A percentile compares a stretch with the other conserved stretches of the same genome.
Evolutionary conservation across 2,329 filamentous ascomycete species (phyloP).

Genomic region (Neofusicoccum kwambonambiense): DNA sequence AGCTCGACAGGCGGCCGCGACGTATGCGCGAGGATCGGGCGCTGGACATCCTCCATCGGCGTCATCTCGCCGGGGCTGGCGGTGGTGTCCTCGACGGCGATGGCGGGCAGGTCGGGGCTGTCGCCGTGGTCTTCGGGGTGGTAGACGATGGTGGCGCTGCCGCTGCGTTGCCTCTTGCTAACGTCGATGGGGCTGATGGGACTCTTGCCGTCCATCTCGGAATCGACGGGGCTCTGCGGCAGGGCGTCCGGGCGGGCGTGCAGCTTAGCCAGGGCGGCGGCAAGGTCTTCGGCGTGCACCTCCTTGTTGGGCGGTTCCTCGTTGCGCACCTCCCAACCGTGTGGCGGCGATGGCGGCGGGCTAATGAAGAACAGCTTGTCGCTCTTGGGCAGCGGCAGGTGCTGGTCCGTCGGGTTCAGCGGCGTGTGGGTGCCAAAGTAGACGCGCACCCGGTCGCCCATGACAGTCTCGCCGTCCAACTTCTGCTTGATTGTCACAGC

Average conservation of each 20-base stretch:
- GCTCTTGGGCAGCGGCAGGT: conserved; percentile 50
- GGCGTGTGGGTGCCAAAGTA: conserved; percentile 41
- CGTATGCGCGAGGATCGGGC: conserved; percentile 26
- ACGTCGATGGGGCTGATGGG: conserved; percentile 23
- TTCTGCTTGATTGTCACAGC: conserved; percentile 69
- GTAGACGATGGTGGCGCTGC: conserved; percentile 62
- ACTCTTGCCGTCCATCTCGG: conserved; percentile 28
- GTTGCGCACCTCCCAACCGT: conserved; percentile 63
- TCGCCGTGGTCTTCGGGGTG: conserved; percentile 62
- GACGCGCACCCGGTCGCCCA: conserved; percentile 56
- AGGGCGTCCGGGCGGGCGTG: conserved; percentile 36
- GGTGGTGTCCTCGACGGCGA: conserved; percentile 63
- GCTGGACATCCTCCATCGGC: conserved; percentile 11
- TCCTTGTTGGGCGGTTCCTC: conserved; percentile 66
- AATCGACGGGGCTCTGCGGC: conserved; percentile 22
- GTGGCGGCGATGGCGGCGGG: conserved; percentile 62
- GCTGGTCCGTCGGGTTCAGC: conserved; percentile 39
- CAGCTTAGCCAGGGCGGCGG: conserved; percentile 55
- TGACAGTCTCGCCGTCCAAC: conserved; percentile 71
- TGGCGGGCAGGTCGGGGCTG: conserved; percentile 59
- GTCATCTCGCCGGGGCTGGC: conserved; percentile 46
- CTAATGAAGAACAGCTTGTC: conserved; percentile 67
- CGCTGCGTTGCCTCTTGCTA: conserved; percentile 35
- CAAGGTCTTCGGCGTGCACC: conserved; percentile 62
- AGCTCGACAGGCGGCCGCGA: conserved; percentile 41